These are phyloP conservation scores for Hypoxylon cercidicola DNA, from an alignment of 495 filamentous ascomycete genomes.

Conservation along the genomic window DNA sequence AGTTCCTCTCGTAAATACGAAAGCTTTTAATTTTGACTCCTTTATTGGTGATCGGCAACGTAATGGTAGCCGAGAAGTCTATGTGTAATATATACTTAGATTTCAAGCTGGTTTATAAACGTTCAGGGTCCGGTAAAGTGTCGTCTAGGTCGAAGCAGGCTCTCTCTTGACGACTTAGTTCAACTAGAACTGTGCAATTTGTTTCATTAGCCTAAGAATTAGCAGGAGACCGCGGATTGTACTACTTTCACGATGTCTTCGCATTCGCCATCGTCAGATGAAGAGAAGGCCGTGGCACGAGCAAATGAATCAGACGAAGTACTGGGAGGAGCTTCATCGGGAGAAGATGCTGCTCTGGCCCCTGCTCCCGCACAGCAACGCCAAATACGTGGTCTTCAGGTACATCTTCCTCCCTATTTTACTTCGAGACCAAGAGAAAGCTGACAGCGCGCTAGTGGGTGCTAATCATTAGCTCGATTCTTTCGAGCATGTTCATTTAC, in stretches of 20 bases:
- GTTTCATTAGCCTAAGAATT: not conserved
- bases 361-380: not conserved
- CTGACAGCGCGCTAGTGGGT: constrained; percentile 37
- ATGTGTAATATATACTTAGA: not conserved
- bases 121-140: not conserved
- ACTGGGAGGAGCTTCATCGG: not conserved
- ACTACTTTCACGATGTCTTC: not conserved
- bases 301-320: not conserved
- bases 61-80: not conserved
- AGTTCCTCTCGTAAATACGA: not conserved
- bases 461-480: constrained; percentile 55
- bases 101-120: not conserved
- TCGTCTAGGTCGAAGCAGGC: not conserved
- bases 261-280: not conserved
- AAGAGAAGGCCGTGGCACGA: not conserved
- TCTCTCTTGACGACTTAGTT: not conserved
- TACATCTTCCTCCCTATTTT: not conserved
- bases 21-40: not conserved
- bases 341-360: not conserved
- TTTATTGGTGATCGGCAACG: not conserved
- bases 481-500: constrained; percentile 61
- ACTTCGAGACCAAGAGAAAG: not conserved
- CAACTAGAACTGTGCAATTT: not conserved
- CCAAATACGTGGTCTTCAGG: not conserved
- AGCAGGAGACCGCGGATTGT: not conserved